Percentiles rank a stretch among this genome's conserved stretches.
Conservation (phyloP, 495 filamentous ascomycete species). For the Trichoderma gamsii region DNA sequence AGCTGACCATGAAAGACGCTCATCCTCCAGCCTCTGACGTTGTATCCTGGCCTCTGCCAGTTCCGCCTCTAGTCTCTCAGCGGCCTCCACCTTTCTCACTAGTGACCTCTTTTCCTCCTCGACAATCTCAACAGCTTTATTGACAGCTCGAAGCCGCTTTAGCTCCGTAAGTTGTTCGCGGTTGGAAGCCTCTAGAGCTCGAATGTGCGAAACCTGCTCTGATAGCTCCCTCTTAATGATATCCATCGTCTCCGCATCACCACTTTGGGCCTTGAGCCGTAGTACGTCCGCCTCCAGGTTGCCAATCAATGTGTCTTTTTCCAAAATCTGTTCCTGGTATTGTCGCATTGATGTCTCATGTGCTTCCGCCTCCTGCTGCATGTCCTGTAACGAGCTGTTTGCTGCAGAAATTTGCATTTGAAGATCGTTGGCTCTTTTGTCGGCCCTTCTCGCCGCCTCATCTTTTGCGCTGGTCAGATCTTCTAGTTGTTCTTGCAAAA, state of each 20-base stretch:
- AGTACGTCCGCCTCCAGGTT: conserved; percentile 76
- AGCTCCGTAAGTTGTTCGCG: conserved; percentile 76
- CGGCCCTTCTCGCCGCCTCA: conserved; percentile 61
- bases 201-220: conserved; percentile 86
- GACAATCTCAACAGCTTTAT: conserved; percentile 84
- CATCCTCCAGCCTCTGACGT: conserved; percentile 82
- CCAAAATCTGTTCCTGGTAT: conserved; percentile 58
- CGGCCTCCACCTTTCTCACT: conserved; percentile 67
- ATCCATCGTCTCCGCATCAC: conserved; percentile 72
- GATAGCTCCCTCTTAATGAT: conserved; percentile 78
- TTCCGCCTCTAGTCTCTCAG: conserved; percentile 68
- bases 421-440: conserved; percentile 64
- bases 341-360: conserved; percentile 56
- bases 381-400: conserved; percentile 59
- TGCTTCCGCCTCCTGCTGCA: conserved; percentile 63
- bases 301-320: conserved; percentile 63
- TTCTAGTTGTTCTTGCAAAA: conserved; percentile 68
- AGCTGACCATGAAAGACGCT: conserved; percentile 76
- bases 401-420: conserved; percentile 63
- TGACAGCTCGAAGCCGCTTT: conserved; percentile 66
- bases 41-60: conserved; percentile 73
- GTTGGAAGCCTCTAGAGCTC: conserved; percentile 70
- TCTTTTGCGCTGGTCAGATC: conserved; percentile 67
- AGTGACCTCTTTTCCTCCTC: conserved; percentile 90
- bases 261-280: conserved; percentile 72